Evolutionary conservation across 129 eudicot species (phyloP).

Genomic region (Flaveria brownii): DNA sequence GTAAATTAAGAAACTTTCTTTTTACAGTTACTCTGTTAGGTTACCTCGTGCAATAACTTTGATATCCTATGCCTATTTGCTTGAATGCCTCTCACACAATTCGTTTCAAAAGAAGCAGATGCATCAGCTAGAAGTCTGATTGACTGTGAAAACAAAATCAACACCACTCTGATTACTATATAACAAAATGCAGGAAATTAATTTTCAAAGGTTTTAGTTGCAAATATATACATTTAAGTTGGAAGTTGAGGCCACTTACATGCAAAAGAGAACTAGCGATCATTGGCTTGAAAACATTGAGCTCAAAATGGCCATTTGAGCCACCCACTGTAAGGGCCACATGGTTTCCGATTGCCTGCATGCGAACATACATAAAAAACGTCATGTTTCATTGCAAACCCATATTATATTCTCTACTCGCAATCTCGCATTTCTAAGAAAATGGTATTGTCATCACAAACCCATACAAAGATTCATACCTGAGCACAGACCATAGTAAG

Average conservation of each 20-base stretch:
- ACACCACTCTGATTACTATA: conserved; percentile 9
- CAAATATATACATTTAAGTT: background rate
- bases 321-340: conserved; percentile 96
- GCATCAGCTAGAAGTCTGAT: conserved; percentile 90
- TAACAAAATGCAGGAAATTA: background rate
- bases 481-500: conserved; percentile 99
- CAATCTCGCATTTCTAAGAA: too few relatives aligned
- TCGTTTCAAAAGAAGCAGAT: conserved; percentile 91
- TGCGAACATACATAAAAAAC: background rate
- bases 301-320: conserved; percentile 95
- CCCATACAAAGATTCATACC: conserved; percentile 42
- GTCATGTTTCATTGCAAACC: background rate
- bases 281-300: conserved; percentile 93
- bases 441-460: background rate
- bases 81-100: conserved; percentile 91
- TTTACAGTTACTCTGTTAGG: conserved; percentile 5
- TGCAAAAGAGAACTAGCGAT: conserved; percentile 83
- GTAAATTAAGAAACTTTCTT: background rate
- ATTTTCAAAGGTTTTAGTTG: background rate
- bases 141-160: conserved; percentile 52
- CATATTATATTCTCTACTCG: background rate
- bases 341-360: conserved; percentile 93
- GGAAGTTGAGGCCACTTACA: conserved; percentile 44
- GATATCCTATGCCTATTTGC: conserved; percentile 84
- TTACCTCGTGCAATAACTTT: conserved; percentile 79